phyloP scores from a whole-genome alignment of 257 asterid genomes.

The Solanum etuberosum region DNA sequence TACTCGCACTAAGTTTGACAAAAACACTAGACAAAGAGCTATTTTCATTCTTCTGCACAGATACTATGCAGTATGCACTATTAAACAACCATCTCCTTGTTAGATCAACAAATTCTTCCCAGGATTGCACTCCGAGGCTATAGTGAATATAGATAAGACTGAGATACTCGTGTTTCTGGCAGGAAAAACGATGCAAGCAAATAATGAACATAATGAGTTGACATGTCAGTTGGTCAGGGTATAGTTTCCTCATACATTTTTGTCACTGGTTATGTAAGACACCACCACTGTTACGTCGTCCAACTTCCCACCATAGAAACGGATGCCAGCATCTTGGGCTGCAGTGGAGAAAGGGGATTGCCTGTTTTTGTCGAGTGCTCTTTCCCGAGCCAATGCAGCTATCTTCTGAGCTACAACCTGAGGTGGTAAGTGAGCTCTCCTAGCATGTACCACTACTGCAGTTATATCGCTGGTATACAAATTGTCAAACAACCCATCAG shows the following conservation, averaged over 20 bases:
- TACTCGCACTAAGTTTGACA: not conserved
- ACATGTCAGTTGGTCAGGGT: not conserved
- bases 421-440: conserved; percentile 80
- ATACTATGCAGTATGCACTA: not conserved
- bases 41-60: not conserved
- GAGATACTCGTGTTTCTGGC: not conserved
- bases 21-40: not conserved
- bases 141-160: not conserved
- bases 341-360: conserved; percentile 96
- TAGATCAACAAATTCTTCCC: not conserved
- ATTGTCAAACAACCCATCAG: conserved; percentile 98
- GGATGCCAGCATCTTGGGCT: conserved; percentile 94
- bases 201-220: not conserved
- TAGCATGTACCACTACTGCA: conserved; percentile 77
- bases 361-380: conserved; percentile 80
- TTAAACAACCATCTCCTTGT: not conserved
- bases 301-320: conserved; percentile 90
- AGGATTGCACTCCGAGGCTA: not conserved
- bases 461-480: conserved; percentile 76
- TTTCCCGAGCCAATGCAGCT: conserved; percentile 80
- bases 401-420: conserved; percentile 90
- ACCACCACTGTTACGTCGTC: conserved; percentile 90
- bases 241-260: conserved; percentile 37
- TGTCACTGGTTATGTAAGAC: conserved; percentile 56
- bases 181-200: not conserved